A percentile compares a stretch with the other conserved stretches of the same genome.
phyloP scores from a whole-genome alignment of 306 rosid species.

The Vachellia collinsii region DNA sequence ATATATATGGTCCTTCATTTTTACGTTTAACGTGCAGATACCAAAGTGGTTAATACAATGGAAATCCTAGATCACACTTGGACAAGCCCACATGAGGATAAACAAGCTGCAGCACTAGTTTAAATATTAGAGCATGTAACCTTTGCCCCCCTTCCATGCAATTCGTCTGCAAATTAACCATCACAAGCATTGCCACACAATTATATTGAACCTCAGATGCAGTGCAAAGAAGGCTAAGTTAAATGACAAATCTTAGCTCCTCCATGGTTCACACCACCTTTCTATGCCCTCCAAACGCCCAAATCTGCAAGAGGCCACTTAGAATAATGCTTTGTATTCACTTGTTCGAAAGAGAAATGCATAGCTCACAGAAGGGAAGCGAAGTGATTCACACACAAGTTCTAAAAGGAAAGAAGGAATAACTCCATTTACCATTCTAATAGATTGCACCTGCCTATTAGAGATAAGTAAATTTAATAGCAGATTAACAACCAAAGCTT shows the following conservation, averaged over 20 bases:
- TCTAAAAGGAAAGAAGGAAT: neutral
- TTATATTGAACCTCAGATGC: slow-evolving; percentile 31
- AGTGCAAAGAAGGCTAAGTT: slow-evolving; percentile 20
- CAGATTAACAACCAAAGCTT: slow-evolving; percentile 21
- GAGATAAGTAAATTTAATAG: neutral
- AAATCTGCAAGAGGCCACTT: slow-evolving; percentile 46
- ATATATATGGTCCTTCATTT: slow-evolving; percentile 19
- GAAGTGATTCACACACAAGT: slow-evolving; percentile 5
- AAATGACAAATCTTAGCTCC: slow-evolving; percentile 18
- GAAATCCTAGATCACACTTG: slow-evolving; percentile 31
- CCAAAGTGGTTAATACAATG: slow-evolving; percentile 15
- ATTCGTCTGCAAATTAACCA: slow-evolving; percentile 28
- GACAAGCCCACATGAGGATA: slow-evolving; percentile 2
- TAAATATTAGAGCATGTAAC: neutral
- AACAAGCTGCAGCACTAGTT: slow-evolving; percentile 22
- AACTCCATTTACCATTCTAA: neutral
- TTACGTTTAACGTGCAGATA: slow-evolving; percentile 9
- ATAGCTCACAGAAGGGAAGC: neutral
- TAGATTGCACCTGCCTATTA: neutral
- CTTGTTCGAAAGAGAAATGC: neutral
- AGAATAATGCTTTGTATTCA: neutral
- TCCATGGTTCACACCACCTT: slow-evolving; percentile 41
- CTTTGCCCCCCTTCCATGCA: slow-evolving; percentile 19
- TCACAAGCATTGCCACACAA: slow-evolving; percentile 32
- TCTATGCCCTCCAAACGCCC: slow-evolving; percentile 61